Evolutionary conservation across 192 early-diverging fungal species (phyloP).

Genomic region (Rhizoclosmatium globosum): DNA sequence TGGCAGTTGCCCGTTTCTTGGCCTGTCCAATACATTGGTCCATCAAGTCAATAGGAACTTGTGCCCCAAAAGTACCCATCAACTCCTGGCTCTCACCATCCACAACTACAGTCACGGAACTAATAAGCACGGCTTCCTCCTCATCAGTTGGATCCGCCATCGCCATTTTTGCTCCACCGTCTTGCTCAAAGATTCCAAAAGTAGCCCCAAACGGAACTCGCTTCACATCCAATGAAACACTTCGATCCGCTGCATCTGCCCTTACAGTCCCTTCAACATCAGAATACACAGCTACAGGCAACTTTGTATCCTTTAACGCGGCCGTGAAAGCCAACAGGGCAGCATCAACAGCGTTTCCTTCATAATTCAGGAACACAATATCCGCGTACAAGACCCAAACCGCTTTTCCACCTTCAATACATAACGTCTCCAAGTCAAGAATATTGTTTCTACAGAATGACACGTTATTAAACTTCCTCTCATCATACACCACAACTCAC

Average conservation of each 20-base stretch:
- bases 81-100: slow-evolving; percentile 64
- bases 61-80: slow-evolving; percentile 59
- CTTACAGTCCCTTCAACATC: slow-evolving; percentile 66
- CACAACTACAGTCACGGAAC: slow-evolving; percentile 63
- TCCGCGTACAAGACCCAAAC: slow-evolving; percentile 91
- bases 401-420: slow-evolving; percentile 81
- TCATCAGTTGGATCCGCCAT: slow-evolving; percentile 77
- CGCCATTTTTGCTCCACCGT: neutral
- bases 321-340: slow-evolving; percentile 78
- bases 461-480: neutral
- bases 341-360: slow-evolving; percentile 91
- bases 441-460: slow-evolving; percentile 54
- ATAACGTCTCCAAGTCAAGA: slow-evolving; percentile 73
- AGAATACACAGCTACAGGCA: slow-evolving; percentile 74
- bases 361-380: slow-evolving; percentile 89
- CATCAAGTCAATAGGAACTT: slow-evolving; percentile 52
- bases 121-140: slow-evolving; percentile 68
- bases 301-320: slow-evolving; percentile 78
- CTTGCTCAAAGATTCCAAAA: slow-evolving; percentile 57
- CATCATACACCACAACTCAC: slow-evolving; percentile 21
- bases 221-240: slow-evolving; percentile 56
- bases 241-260: slow-evolving; percentile 56
- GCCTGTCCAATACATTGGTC: slow-evolving; percentile 54
- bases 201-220: slow-evolving; percentile 64
- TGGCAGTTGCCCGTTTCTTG: slow-evolving; percentile 48